Base-by-base conservation (phyloP, 1,284 basidiomycete species). In the Amylostereum areolatum region DNA sequence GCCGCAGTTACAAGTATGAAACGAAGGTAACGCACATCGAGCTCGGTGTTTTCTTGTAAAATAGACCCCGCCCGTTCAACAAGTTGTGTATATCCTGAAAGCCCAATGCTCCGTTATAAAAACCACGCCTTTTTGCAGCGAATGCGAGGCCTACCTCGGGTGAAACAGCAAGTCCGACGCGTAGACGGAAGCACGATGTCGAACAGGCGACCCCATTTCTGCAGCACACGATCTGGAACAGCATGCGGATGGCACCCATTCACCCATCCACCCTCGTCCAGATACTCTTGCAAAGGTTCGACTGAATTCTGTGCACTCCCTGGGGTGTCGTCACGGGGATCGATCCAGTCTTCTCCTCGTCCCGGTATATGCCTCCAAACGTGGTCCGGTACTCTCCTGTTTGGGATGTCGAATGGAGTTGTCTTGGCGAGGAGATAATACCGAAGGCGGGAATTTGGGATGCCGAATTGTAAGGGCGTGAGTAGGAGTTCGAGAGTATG, bases 11-110 rank as follows among this genome's bases (percentile, higher is more conserved):
- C 12, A 45, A 43, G 44, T 53, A 41, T 25, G 50, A n/a, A 39
- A 32, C 11, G 46, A 28, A 49, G 35, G 41, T 4, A n/a, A 71
- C 74, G 49, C 51, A 85, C 88, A 63, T 89, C 77, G 4, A 87
- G 70, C 4, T 62, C 61, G 60, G 82, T 78, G 50, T 84, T 84
- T 66, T 74, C 73, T 62, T 90, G 87, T 18, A 90, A 61, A 36
- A 90, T 77, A 5, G 87, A 89, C 9, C 87, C 87, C 8, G 83
- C 66, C 27, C 87, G 73, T 66, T 89, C 85, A 2, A 87, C 85
- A 18, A 89, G 70, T 49, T 77, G 81, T 0, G 85, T 85, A 57
- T 90, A 89, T 2, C 85, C 86, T 88, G 51, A 0, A 41, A 18
- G n/a, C n/a, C 25, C 25, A 12, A 18, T 39, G 29, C 18, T n/a